Conservation (phyloP, 164 flowering plant genomes). For the Vitis vinifera region ASM3070453v1 NC_081823.1:385001-385500, state of each 20-base stretch:
- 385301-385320: too few relatives aligned
- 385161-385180: too few relatives aligned
- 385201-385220: too few relatives aligned
- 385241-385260: too few relatives aligned
- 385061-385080: constrained; percentile 14
- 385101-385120: neutral
- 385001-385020: constrained; percentile 95
- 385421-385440: neutral
- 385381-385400: neutral
- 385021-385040: constrained; percentile 91
- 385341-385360: too few relatives aligned
- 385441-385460: constrained; percentile 44
- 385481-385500: constrained; percentile 95
- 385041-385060: constrained; percentile 70
- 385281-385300: too few relatives aligned
- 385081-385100: neutral
- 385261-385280: too few relatives aligned
- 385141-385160: too few relatives aligned
- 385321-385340: too few relatives aligned
- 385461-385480: constrained; percentile 96
- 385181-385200: too few relatives aligned
- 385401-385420: neutral
- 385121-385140: neutral
- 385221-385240: too few relatives aligned
- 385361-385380: too few relatives aligned